Evolutionary conservation across 768 basidiomycete genomes (phyloP), one percentile per base, ranked within the genome.

Genomic region (Podaxis rugospora): DNA sequence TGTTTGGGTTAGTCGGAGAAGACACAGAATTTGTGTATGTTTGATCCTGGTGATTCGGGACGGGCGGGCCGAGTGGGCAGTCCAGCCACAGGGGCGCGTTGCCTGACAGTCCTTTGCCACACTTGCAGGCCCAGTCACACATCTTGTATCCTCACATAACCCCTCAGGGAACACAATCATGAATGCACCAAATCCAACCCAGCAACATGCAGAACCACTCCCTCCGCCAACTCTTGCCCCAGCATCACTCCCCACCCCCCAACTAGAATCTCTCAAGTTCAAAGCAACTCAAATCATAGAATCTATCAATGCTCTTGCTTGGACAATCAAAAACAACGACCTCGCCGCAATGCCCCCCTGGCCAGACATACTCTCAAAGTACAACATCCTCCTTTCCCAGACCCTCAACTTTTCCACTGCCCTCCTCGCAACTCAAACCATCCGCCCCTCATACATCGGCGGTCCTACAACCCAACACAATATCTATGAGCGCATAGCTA

Each of bases 361-460:
- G 92, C 92, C 92, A 2, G 92, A 93, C 67, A 84, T 94, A 57
- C 79, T 93, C 57, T 86, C 88, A 13, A 93, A 92, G 76, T 93
- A 93, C 82, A 92, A 87, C 66, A 81, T 91, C 64, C 80, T 94
- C 27, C 81, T 93, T 58, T 90, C 90, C 0, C 92, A 93, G 67
- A 90, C 90, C 0, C 89, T 90, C 68, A 88, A 80, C 65, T 86
- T 94, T 66, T 88, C 87, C 47, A 84, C 79, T 55, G 82, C 85
- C 0, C 80, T 92, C 44, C 74, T 82, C 16, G 72, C 78, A 37
- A 57, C 63, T 10, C 63, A 66, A 57, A 51, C 42, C 25, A 25
- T 54, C 49, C 40, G 50, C 5, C 14, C 52, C 18, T 49, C 40
- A 25, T 42, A 51, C 32, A 54, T 59, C 18, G 50, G 62, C 18